These are phyloP conservation scores for Durotheca rogersii DNA, from an alignment of 495 filamentous ascomycete species.

Conservation along the genomic window DNA sequence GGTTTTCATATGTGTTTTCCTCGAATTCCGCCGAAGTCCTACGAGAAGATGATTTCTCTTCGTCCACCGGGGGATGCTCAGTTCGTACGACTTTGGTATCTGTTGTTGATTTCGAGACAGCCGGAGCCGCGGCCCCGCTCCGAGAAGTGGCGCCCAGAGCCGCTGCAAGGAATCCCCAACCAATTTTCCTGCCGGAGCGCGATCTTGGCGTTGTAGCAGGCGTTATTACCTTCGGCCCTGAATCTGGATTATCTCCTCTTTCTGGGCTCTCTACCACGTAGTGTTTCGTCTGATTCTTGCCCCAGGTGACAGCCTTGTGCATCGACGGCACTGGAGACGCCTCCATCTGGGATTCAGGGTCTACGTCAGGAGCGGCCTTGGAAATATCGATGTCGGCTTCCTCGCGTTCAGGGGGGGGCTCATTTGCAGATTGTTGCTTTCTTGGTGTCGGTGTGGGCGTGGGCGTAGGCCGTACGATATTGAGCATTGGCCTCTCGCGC, in stretches of 20 bases:
- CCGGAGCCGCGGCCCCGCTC: slow-evolving; percentile 31
- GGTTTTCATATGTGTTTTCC: slow-evolving; percentile 29
- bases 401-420: slow-evolving; percentile 9
- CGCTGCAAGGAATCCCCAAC: slow-evolving; percentile 46
- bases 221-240: slow-evolving; percentile 25
- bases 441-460: slow-evolving; percentile 45
- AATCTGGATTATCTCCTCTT: slow-evolving; percentile 32
- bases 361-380: slow-evolving; percentile 7
- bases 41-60: slow-evolving; percentile 24
- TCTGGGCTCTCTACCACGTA: slow-evolving; percentile 60
- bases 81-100: slow-evolving; percentile 15
- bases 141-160: too few relatives aligned
- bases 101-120: slow-evolving; percentile 12
- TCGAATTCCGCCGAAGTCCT: slow-evolving; percentile 20
- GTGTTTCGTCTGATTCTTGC: slow-evolving; percentile 60
- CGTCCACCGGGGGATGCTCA: slow-evolving; percentile 17
- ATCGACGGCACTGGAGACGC: slow-evolving; percentile 31
- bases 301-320: slow-evolving; percentile 59
- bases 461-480: slow-evolving; percentile 55
- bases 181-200: slow-evolving; percentile 34
- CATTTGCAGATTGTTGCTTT: slow-evolving; percentile 29
- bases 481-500: slow-evolving; percentile 53
- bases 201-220: slow-evolving; percentile 32
- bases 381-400: slow-evolving; percentile 9
- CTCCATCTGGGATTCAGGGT: slow-evolving; percentile 21